Evolutionary conservation across 2,329 filamentous ascomycete species (phyloP), one percentile per base, ranked within the genome.

Genomic region (Myriosclerotinia curreyana): DNA sequence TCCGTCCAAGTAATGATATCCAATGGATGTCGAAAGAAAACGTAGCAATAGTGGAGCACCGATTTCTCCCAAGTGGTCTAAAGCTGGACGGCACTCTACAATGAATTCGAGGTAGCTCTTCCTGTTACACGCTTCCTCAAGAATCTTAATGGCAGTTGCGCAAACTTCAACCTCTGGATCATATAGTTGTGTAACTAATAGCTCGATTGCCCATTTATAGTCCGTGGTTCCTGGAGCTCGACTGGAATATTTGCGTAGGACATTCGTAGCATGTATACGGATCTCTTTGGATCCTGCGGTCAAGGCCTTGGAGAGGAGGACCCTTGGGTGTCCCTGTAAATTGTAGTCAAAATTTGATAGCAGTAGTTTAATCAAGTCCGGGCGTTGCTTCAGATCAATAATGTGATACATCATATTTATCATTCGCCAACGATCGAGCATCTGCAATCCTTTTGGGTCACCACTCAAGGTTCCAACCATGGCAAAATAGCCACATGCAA

Each of bases 361-460:
- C 40, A 99, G 83, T 12, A 94, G 83, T 74, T 93, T 92, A 74
- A 98, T 92, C 65, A 99, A 81, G 75, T 99, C 95, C 53, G 94
- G 92, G 2, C 95, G 89, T 75, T 95, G 90, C 71, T 90, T 92
- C 52, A 96, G 81, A 73, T 98, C 94, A 65, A 97, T 85, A 66
- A 99, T 96, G 76, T 98, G 95, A 75, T 99, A 99, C 82, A 98
- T 96, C 92, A 99, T 99, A 76, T 98, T 98, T 78, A 97, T 93
- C 83, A 99, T 96, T 71, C 92, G 91, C 94, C 95, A 98, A 71
- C 92, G 83, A 75, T 98, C 94, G 73, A 99, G 85, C 78, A 99
- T 94, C 66, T 89, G 86, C 31, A 98, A 82, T 0, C 95, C 95
- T 70, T 89, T 91, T 0, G 84, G 79, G 71, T 96, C 92, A 61